Base-by-base conservation (phyloP, 768 basidiomycete genomes). In the Candolleomyces aberdarensis region DNA sequence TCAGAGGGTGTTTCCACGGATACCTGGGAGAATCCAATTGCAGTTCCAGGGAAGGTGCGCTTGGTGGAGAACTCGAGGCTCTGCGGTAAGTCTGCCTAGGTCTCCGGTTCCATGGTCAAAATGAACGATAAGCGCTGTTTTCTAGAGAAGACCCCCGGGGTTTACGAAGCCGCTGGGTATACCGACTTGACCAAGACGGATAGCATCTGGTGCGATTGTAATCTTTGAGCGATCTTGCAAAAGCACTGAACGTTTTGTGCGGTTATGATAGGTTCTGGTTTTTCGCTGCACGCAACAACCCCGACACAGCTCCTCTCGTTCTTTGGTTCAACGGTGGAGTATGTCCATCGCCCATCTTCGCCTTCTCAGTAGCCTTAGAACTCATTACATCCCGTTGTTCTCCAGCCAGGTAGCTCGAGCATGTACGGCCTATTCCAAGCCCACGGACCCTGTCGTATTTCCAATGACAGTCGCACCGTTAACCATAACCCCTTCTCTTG, bases 351-450 rank as follows among this genome's bases (percentile, higher is more conserved):
- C 26, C 41, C 43, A 41, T 17, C 5, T 3, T 31, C 17, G 15
- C 29, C 31, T 41, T 10, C 5, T 54, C 15, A n/a, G 29, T 26
- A 40, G 6, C 9, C 13, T 14, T 10, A 51, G 7, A 51, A 39
- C 36, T 19, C 17, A 36, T 20, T 44, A 44, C 41, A 26, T 26
- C 29, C 9, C 11, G 36, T 11, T 36, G 11, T 19, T 40, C 55
- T 41, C 22, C 44, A 83, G 80, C 85, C 85, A 19, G 84, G 83
- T 36, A 79, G 78, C 65, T 83, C 83, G 3, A 81, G 81, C 44
- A 83, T 82, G 74, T 75, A 87, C 1, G 90, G 88, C 3, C 76
- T 91, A 13, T 80, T 91, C 62, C 88, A 89, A 80, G 91, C 91
- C 70, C 74, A 80, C 65, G 91, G 91, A 3, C 92, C 92, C 1